phyloP scores from a whole-genome alignment of 1,284 basidiomycete genomes.

The Sphagnurus paluster region DNA sequence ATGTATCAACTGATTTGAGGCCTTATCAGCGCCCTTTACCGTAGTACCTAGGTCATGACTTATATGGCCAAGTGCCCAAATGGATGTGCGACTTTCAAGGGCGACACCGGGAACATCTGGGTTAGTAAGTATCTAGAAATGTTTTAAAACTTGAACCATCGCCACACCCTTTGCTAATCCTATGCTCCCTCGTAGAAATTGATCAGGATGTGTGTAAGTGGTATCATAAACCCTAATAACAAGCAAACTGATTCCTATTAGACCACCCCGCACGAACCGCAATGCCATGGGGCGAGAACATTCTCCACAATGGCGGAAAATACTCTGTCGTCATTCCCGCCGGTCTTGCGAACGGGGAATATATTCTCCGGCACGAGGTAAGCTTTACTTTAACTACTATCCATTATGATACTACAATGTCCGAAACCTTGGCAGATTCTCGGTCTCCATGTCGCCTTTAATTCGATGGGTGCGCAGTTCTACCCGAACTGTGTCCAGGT shows the following conservation, averaged over 20 bases:
- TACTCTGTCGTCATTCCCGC: conserved; percentile 40
- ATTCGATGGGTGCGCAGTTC: conserved; percentile 49
- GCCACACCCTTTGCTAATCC: conserved; percentile 2
- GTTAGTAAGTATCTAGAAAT: conserved; percentile 6
- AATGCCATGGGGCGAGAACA: conserved; percentile 11
- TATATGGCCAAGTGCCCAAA: conserved; percentile 19
- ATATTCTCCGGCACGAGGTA: conserved; percentile 50
- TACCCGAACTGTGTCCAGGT: conserved; percentile 57
- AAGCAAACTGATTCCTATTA: background rate
- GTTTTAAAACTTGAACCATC: background rate
- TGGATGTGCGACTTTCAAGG: conserved; percentile 19
- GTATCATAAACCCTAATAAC: conserved; percentile 19
- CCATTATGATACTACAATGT: too few species aligned
- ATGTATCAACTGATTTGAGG: conserved; percentile 13
- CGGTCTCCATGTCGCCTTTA: conserved; percentile 45
- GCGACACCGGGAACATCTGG: conserved; percentile 15
- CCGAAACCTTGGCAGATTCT: conserved; percentile 33
- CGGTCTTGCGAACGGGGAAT: conserved; percentile 43
- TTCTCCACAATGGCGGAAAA: conserved; percentile 30
- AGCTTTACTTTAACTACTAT: background rate
- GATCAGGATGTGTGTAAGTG: conserved; percentile 12
- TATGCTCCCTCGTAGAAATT: conserved; percentile 7
- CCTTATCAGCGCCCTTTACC: background rate
- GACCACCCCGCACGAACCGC: conserved; percentile 10
- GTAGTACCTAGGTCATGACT: conserved; percentile 17